A percentile compares a stretch with the other conserved stretches of the same genome.
Evolutionary conservation across 108 stramenopile genomes (phyloP).

Genomic region (Nitzschia sp.): DNA sequence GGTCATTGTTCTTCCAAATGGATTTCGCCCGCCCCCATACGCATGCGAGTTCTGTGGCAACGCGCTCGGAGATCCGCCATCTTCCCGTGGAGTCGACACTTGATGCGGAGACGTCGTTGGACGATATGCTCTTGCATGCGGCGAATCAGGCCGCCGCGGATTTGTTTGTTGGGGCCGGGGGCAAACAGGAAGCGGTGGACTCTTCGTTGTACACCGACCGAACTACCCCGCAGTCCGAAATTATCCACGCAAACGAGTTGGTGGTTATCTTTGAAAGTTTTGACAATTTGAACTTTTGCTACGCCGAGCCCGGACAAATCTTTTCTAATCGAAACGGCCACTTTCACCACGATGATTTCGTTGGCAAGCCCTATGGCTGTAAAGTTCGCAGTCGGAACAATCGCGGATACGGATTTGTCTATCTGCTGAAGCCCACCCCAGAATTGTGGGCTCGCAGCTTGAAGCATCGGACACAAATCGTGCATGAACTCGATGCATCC

Average conservation of each 20-base stretch:
- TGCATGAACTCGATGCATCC: conserved; percentile 86
- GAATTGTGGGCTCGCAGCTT: conserved; percentile 90
- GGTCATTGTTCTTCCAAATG: no score
- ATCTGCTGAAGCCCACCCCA: conserved; percentile 85
- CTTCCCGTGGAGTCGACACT: conserved; percentile 3
- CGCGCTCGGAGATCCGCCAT: conserved; percentile 49
- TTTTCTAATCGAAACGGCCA: conserved; percentile 88
- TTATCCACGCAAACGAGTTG: conserved; percentile 60
- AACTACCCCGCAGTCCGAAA: conserved; percentile 44
- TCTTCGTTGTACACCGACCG: conserved; percentile 64
- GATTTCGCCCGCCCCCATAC: conserved; percentile 56
- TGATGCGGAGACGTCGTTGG: conserved; percentile 24
- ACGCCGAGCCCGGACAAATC: conserved; percentile 63
- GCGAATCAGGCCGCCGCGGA: conserved; percentile 78
- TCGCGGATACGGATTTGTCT: conserved; percentile 78
- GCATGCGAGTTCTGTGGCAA: conserved; percentile 40
- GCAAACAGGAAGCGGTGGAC: conserved; percentile 25
- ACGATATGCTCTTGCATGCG: conserved; percentile 43
- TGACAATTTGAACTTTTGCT: conserved; percentile 81
- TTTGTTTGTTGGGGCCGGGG: conserved; percentile 59
- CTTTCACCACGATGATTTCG: conserved; percentile 90
- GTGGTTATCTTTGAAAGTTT: conserved; percentile 88
- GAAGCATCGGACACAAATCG: conserved; percentile 92
- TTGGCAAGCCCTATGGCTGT: conserved; percentile 84
- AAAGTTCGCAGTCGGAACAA: conserved; percentile 78